phyloP scores from a whole-genome alignment of 805 yeast genomes.

The Yarrowia sp. region DNA sequence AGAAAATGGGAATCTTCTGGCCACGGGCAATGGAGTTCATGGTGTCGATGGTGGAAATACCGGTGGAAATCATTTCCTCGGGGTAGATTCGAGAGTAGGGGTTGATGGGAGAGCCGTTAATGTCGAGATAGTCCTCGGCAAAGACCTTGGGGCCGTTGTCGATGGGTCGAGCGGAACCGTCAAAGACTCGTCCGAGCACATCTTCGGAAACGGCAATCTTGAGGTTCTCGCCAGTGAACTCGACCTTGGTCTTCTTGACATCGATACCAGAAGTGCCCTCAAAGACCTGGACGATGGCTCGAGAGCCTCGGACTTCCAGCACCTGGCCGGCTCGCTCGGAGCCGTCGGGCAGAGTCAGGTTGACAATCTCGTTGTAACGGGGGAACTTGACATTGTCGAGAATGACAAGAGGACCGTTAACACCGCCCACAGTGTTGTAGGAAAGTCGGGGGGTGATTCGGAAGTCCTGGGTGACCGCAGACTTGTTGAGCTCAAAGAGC shows the following conservation, averaged over 20 bases:
- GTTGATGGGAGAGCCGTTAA: slow-evolving; percentile 97
- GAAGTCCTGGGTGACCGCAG: slow-evolving; percentile 89
- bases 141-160: slow-evolving; percentile 98
- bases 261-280: slow-evolving; percentile 99
- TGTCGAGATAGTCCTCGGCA: slow-evolving; percentile 97
- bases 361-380: slow-evolving; percentile 93
- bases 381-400: slow-evolving; percentile 83
- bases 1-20: slow-evolving; percentile 97
- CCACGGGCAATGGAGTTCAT: slow-evolving; percentile 99
- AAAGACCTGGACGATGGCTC: slow-evolving; percentile 97
- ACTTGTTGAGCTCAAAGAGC: slow-evolving; percentile 67
- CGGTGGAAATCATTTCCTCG: slow-evolving; percentile 99
- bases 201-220: slow-evolving; percentile 95
- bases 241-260: slow-evolving; percentile 95
- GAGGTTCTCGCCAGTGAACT: slow-evolving; percentile 92
- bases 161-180: slow-evolving; percentile 98
- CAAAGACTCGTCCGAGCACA: slow-evolving; percentile 94
- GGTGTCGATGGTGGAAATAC: slow-evolving; percentile 96
- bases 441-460: slow-evolving; percentile 84
- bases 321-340: slow-evolving; percentile 95
- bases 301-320: slow-evolving; percentile 92
- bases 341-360: slow-evolving; percentile 95
- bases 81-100: slow-evolving; percentile 98
- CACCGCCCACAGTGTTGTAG: slow-evolving; percentile 97
- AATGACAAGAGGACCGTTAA: slow-evolving; percentile 96